Percentiles rank a stretch among this genome's conserved stretches.
phyloP scores from a whole-genome alignment of 129 eudicot species.

The Tagetes patula region DNA sequence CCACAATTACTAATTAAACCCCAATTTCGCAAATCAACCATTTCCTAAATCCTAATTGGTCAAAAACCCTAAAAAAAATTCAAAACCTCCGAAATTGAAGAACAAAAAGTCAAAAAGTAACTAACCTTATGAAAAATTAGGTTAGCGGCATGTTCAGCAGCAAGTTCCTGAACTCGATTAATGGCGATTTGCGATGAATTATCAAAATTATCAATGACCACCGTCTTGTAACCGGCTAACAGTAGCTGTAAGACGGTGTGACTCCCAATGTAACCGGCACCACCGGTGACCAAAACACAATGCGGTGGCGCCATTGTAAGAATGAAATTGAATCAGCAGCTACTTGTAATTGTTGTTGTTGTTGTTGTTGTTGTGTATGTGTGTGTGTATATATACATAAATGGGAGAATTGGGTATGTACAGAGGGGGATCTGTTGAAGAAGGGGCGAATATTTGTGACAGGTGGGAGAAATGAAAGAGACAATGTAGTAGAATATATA shows the following conservation, averaged over 20 bases:
- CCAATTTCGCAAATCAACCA: slow-evolving; percentile 14
- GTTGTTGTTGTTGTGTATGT: not conserved
- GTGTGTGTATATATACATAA: slow-evolving; percentile 13
- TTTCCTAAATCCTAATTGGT: not conserved
- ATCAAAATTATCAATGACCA: slow-evolving; percentile 74
- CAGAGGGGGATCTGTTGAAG: slow-evolving; percentile 33
- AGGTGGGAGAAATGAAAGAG: slow-evolving; percentile 30
- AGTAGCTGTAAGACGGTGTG: slow-evolving; percentile 80
- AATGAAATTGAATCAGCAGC: slow-evolving; percentile 4
- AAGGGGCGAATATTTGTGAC: slow-evolving; percentile 38
- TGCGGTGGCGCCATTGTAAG: slow-evolving; percentile 44
- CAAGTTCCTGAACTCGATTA: slow-evolving; percentile 69
- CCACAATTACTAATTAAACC: slow-evolving; percentile 15
- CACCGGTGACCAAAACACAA: slow-evolving; percentile 76
- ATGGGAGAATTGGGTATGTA: slow-evolving; percentile 18
- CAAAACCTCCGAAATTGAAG: not conserved
- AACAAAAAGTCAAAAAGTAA: not conserved
- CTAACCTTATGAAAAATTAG: slow-evolving; percentile 66
- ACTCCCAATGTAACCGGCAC: slow-evolving; percentile 91
- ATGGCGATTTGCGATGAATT: slow-evolving; percentile 64
- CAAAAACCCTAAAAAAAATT: slow-evolving; percentile 6
- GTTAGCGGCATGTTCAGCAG: slow-evolving; percentile 56
- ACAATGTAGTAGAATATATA: slow-evolving; percentile 15
- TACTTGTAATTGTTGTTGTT: not conserved
- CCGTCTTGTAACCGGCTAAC: slow-evolving; percentile 66